Percentiles rank a stretch among this genome's conserved stretches.
These are phyloP conservation scores for Mycena epipterygia DNA, from an alignment of 768 basidiomycete genomes.

Conservation along the genomic window DNA sequence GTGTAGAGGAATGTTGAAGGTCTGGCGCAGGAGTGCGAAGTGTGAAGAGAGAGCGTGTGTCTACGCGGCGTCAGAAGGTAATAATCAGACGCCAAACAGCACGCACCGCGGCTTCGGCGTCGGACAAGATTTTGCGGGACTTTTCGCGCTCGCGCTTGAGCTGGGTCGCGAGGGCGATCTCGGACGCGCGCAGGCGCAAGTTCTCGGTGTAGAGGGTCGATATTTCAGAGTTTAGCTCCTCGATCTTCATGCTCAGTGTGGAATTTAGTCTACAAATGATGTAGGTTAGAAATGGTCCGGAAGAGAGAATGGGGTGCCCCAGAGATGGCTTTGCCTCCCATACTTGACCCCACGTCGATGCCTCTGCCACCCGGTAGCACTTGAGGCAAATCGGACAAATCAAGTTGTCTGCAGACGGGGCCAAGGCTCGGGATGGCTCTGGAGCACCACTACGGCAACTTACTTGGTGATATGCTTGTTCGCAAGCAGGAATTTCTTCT, in stretches of 20 bases:
- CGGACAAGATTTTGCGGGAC: constrained; percentile 76
- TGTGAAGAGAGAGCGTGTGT: constrained; percentile 75
- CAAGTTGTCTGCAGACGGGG: not conserved
- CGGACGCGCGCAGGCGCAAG: constrained; percentile 83
- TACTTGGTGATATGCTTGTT: constrained; percentile 95
- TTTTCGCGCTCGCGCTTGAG: constrained; percentile 87
- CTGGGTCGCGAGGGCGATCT: constrained; percentile 81
- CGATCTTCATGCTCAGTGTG: constrained; percentile 85
- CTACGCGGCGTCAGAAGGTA: constrained; percentile 48
- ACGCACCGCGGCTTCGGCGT: constrained; percentile 81
- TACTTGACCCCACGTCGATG: not conserved
- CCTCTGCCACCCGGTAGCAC: not conserved
- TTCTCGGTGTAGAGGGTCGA: constrained; percentile 88
- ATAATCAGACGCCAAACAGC: constrained; percentile 22
- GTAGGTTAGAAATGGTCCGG: not conserved
- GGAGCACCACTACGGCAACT: constrained; percentile 34
- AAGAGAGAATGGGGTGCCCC: not conserved
- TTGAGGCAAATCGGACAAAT: not conserved
- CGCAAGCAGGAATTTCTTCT: constrained; percentile 92
- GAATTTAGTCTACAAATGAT: constrained; percentile 78
- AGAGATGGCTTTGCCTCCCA: not conserved
- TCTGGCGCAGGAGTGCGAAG: constrained; percentile 73
- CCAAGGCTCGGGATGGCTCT: constrained; percentile 4
- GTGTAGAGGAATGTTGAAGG: constrained; percentile 58
- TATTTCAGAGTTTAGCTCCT: constrained; percentile 88